Evolutionary conservation across 371 early-diverging fungal species (phyloP).

Genomic region (Mortierella sp.): DNA sequence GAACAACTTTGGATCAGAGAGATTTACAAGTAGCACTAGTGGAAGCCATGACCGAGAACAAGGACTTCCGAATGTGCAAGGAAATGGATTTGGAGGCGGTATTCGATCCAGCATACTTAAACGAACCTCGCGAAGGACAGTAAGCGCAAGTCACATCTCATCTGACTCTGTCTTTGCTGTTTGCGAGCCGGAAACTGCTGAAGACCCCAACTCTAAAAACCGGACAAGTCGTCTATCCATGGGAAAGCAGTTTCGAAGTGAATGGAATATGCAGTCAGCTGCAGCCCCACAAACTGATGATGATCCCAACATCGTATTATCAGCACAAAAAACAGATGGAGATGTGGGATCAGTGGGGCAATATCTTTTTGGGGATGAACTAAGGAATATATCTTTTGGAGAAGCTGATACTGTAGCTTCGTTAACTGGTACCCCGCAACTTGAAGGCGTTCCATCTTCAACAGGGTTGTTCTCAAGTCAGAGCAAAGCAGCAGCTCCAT

Average conservation of each 20-base stretch:
- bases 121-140: conserved; percentile 28
- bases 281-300: neutral
- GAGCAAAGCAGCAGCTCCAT: neutral
- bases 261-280: conserved; percentile 4
- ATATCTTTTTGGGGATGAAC: conserved; percentile 41
- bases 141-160: conserved; percentile 48
- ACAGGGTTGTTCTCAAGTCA: neutral
- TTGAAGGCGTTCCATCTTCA: neutral
- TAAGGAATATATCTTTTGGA: conserved; percentile 30
- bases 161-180: conserved; percentile 21
- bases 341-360: conserved; percentile 14
- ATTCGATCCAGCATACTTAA: conserved; percentile 11
- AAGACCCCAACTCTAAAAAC: neutral
- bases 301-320: neutral
- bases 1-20: conserved; percentile 27
- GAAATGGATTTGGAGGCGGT: neutral
- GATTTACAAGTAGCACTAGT: conserved; percentile 17
- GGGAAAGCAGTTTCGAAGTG: conserved; percentile 6
- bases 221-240: neutral
- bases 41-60: neutral
- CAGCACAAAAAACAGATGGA: neutral
- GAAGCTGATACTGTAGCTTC: neutral
- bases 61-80: neutral
- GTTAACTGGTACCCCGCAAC: neutral
- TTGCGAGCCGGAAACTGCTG: neutral